Percentiles rank a stretch among this genome's conserved stretches.
Conservation (phyloP, 2,329 filamentous ascomycete species). For the Calonectria pteridis region DNA sequence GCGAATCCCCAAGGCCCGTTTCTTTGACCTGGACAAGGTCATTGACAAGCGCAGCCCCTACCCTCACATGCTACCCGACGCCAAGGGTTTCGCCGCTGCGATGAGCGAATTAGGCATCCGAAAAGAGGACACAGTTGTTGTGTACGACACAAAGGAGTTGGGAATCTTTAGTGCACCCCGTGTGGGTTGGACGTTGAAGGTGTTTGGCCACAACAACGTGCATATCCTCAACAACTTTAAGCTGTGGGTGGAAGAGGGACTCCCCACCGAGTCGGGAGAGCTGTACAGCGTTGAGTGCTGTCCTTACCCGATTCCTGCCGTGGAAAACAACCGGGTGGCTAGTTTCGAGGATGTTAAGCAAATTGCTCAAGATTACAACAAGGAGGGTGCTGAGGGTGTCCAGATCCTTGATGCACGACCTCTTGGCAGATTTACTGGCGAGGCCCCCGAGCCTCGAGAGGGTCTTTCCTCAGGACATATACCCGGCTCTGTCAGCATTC, state of each 20-base stretch:
- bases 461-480: conserved; percentile 93
- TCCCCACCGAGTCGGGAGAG: conserved; percentile 85
- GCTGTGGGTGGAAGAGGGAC: conserved; percentile 88
- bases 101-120: conserved; percentile 92
- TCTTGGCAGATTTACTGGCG: conserved; percentile 83
- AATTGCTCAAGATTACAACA: conserved; percentile 80
- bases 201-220: conserved; percentile 90
- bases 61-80: conserved; percentile 93
- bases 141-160: conserved; percentile 92
- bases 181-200: conserved; percentile 91
- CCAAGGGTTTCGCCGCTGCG: conserved; percentile 84
- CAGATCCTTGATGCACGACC: conserved; percentile 92
- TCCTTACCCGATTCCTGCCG: conserved; percentile 73
- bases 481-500: conserved; percentile 86
- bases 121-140: conserved; percentile 89
- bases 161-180: conserved; percentile 95
- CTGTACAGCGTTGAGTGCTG: conserved; percentile 76
- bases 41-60: conserved; percentile 90
- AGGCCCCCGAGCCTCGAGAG: conserved; percentile 86
- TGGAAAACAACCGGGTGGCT: conserved; percentile 75
- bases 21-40: conserved; percentile 95
- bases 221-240: conserved; percentile 97
- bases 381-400: conserved; percentile 84
- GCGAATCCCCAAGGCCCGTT: conserved; percentile 89
- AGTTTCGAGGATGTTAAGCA: conserved; percentile 87